Base-by-base conservation (phyloP, 805 yeast species). In the Jamesozyma piceae region DNA sequence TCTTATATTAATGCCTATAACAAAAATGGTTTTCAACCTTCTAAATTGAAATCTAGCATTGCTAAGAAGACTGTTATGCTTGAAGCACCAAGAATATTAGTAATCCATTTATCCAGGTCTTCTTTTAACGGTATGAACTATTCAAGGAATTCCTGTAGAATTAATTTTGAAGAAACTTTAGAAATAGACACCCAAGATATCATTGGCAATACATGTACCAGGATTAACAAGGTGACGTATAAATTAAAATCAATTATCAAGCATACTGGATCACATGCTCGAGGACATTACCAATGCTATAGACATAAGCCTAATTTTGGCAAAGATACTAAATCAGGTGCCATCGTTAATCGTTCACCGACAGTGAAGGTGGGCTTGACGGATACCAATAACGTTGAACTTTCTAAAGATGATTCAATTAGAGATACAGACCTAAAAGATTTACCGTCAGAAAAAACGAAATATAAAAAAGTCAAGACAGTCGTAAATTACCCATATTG, bases 271-370 rank as follows among this genome's bases (percentile, higher is more conserved):
- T 78, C 90, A 1, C 97, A 89, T 61, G 73, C 79, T 18, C 75
- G 78, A 35, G 97, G 97, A 1, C 97, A 89, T 57, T 89, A 88
- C 58, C 95, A 89, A 54, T 85, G 95, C 53, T 86, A 77, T 58
- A 79, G 83, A 48, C 78, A 77, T 38, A 89, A 88, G 57, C 90
- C 92, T 2, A 58, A 72, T 3, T 72, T 71, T 43, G 53, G 60
- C 19, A 63, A 61, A 43, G 64, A 58, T 34, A 44, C 49, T 0
- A 22, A 21, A n/a, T 48, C 54, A 1, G 56, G 57, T 26, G 42
- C 42, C 3, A 54, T 64, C 22, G 52, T 65, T 10, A 55, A 58
- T 39, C 43, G 61, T 11, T 53, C 64, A 2, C 66, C 70, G 19
- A 35, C 43, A 2, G 58, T 64, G 26, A 11, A 17, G 10, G 10